Evolutionary conservation across 2,329 filamentous ascomycete species (phyloP), one percentile per base, ranked within the genome.

Genomic region (Phyllosticta citriasiana): DNA sequence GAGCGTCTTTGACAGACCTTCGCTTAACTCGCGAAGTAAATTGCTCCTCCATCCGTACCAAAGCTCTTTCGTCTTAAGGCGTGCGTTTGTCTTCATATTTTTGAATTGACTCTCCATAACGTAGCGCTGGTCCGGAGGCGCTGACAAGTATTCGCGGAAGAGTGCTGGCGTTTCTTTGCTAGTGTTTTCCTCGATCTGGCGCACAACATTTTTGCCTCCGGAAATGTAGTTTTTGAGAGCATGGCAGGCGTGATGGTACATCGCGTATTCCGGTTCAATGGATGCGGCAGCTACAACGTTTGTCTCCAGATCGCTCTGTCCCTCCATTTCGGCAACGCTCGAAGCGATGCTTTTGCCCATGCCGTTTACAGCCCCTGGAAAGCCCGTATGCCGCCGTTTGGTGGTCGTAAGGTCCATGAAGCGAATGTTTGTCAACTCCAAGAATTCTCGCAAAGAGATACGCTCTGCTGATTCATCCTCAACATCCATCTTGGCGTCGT

Each of bases 21-120:
- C 86, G 70, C 88, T 91, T 47, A 99, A 81, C 19, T 90, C 88
- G 61, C 91, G 82, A 30, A 89, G 86, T 25, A 97, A 82, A 68
- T 94, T 93, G 81, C 89, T 93, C 51, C 94, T 87, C 94, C 94
- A 99, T 69, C 93, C 88, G 72, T 99, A 99, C 94, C 94, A 99
- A 79, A 94, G 92, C 62, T 90, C 91, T 72, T 97, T 97, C 77
- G 93, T 97, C 57, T 92, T 79, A 14, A 97, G 81, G 26, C 94
- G 84, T 16, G 93, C 91, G 72, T 96, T 89, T 0, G 91, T 92
- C 78, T 97, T 97, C 74, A 96, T 88, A 69, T 97, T 97, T 74
- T 96, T 94, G 79, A 99, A 94, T 71, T 97, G 92, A 66, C 89
- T 94, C 76, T 99, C 93, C 87, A 99, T 95, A 58, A 95, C 81